Conservation (phyloP, 495 filamentous ascomycete species). For the Glarea lozoyensis region DNA sequence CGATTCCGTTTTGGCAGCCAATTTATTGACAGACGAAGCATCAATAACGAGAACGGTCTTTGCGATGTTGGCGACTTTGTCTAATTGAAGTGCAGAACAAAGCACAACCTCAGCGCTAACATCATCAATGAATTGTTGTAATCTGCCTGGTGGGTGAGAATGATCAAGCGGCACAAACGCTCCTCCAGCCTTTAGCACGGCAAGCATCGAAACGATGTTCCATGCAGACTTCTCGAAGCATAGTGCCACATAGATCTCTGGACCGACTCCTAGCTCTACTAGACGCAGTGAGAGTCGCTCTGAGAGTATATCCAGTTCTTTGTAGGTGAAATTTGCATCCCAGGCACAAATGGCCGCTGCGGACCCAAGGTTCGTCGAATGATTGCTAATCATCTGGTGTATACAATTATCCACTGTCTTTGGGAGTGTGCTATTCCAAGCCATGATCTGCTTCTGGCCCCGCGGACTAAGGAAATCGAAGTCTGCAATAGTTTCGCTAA, state of each 20-base stretch:
- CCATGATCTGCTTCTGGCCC: background rate
- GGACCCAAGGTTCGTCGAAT: constrained; percentile 13
- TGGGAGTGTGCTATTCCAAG: constrained; percentile 22
- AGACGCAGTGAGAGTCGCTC: constrained; percentile 1
- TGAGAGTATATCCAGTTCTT: constrained; percentile 9
- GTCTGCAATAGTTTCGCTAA: background rate
- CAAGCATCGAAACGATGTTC: constrained; percentile 32
- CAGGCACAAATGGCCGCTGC: constrained; percentile 19
- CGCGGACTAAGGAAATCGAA: background rate
- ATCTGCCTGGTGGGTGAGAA: constrained; percentile 19
- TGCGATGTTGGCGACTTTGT: background rate
- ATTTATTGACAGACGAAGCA: background rate
- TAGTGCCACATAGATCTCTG: constrained; percentile 6
- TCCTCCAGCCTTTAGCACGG: constrained; percentile 33
- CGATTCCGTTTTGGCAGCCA: background rate
- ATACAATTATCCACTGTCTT: constrained; percentile 27
- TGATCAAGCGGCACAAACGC: constrained; percentile 45
- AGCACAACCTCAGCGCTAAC: background rate
- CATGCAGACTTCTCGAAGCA: constrained; percentile 38
- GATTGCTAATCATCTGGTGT: constrained; percentile 38
- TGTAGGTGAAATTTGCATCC: constrained; percentile 30
- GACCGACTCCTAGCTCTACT: constrained; percentile 5
- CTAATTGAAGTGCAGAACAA: background rate
- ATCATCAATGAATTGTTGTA: constrained; percentile 4
- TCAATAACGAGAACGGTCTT: background rate